Conservation (phyloP, 306 rosid species). For the barrel medic (Medicago truncatula) region MtrunA17r5.0-ANR NC_053047.1:41238001-41238500, state of each 20-base stretch:
- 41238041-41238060: background rate
- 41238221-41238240: constrained; percentile 16
- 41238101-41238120: background rate
- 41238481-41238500: background rate
- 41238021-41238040: constrained; percentile 1
- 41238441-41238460: constrained; percentile 1
- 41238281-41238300: background rate
- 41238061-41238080: constrained; percentile 13
- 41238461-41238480: background rate
- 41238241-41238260: background rate
- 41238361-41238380: too few species aligned
- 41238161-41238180: background rate
- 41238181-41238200: background rate
- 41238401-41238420: constrained; percentile 2
- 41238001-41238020: background rate
- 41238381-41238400: constrained; percentile 1
- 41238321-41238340: constrained; percentile 1
- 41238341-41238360: background rate
- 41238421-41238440: constrained; percentile 16
- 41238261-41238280: constrained; percentile 5
- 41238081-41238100: background rate
- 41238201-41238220: background rate
- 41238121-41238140: constrained; percentile 3
- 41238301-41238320: background rate
- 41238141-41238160: background rate